Conservation (phyloP, 2,329 filamentous ascomycete species). For the Xylaria sp. region DNA sequence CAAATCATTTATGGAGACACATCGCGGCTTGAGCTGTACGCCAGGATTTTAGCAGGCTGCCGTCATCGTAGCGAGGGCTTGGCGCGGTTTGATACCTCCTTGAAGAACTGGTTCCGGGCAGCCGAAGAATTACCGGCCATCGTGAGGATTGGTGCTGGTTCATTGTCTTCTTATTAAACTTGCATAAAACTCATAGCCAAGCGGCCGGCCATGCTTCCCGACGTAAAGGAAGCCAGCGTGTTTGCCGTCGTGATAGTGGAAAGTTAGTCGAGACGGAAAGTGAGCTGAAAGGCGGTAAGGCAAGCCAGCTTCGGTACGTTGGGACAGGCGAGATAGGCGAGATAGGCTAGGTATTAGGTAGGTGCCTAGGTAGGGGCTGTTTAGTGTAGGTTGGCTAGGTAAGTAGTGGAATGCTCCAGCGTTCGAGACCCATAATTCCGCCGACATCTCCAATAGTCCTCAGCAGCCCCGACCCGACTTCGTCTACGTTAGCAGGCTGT, state of each 20-base stretch:
- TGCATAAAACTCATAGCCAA: background rate
- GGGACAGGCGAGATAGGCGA: background rate
- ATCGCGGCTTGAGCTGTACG: constrained; percentile 65
- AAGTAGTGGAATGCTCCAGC: background rate
- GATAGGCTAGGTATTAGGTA: background rate
- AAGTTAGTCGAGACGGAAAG: background rate
- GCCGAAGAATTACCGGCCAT: constrained; percentile 35
- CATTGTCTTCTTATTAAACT: constrained; percentile 13
- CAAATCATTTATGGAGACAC: constrained; percentile 64
- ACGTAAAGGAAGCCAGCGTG: background rate
- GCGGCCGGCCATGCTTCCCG: background rate
- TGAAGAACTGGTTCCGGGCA: constrained; percentile 41
- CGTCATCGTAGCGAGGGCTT: background rate
- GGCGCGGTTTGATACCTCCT: constrained; percentile 35
- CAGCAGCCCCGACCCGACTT: background rate
- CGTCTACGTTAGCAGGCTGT: no score
- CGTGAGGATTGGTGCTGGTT: constrained; percentile 17
- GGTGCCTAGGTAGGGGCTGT: background rate
- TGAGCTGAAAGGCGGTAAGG: background rate
- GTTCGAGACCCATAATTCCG: constrained; percentile 11
- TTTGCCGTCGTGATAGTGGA: background rate
- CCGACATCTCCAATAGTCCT: background rate
- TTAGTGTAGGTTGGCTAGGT: background rate
- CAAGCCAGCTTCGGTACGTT: background rate
- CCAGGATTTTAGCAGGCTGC: constrained; percentile 18